phyloP scores from a whole-genome alignment of 495 filamentous ascomycete genomes.

The Letharia lupina region DNA sequence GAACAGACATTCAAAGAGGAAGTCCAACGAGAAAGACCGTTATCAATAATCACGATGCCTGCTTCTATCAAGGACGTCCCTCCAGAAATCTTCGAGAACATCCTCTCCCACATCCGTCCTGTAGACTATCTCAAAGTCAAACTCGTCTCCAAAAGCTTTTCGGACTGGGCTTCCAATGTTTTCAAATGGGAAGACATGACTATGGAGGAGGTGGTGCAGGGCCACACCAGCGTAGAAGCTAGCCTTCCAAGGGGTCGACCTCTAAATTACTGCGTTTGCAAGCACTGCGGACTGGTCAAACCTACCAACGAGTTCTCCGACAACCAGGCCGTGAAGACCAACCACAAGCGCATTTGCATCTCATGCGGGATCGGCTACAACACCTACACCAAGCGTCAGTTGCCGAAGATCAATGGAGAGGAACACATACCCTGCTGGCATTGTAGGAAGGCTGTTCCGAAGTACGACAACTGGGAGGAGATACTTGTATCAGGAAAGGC shows the following conservation, averaged over 20 bases:
- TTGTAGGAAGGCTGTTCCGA: not conserved
- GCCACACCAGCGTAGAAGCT: not conserved
- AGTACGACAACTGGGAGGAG: not conserved
- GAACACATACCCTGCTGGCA: not conserved
- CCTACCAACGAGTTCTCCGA: not conserved
- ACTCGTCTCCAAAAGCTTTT: not conserved
- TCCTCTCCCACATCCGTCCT: not conserved
- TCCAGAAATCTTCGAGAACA: not conserved
- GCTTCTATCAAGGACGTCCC: not conserved
- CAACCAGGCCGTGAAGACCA: slow-evolving; percentile 1
- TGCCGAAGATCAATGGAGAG: not conserved
- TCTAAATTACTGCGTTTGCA: not conserved
- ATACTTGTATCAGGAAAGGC: not conserved
- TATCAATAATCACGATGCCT: not conserved
- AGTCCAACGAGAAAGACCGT: not conserved
- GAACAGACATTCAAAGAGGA: not conserved
- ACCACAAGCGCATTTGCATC: not conserved
- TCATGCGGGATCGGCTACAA: not conserved
- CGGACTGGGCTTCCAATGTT: not conserved
- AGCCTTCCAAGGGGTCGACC: not conserved
- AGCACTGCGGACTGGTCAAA: not conserved
- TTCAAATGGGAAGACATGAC: not conserved
- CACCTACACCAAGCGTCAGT: not conserved
- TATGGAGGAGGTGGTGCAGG: not conserved
- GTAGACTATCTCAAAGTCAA: slow-evolving; percentile 1